Percentiles rank a stretch among this genome's conserved stretches.
phyloP scores from a whole-genome alignment of 2,329 filamentous ascomycete species.

The Beauveria caledonica region DNA sequence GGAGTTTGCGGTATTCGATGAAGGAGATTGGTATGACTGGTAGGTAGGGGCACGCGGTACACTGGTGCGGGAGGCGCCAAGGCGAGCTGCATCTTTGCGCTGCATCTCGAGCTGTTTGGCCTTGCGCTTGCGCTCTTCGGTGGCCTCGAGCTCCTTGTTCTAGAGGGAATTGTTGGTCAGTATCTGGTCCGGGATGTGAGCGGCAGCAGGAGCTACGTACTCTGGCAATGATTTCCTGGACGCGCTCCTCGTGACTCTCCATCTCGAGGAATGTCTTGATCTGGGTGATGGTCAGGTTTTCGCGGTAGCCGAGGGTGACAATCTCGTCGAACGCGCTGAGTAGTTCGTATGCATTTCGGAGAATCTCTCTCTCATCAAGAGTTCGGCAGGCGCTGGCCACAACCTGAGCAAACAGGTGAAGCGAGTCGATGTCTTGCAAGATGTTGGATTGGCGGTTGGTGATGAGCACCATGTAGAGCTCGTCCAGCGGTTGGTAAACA shows the following conservation, averaged over 20 bases:
- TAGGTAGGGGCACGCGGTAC: slow-evolving; percentile 72
- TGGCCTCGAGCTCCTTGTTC: slow-evolving; percentile 98
- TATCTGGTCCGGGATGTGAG: neutral
- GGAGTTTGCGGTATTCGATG: slow-evolving; percentile 66
- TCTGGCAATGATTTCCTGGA: slow-evolving; percentile 93
- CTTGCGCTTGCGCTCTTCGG: slow-evolving; percentile 95
- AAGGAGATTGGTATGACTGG: slow-evolving; percentile 78
- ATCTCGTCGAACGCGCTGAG: slow-evolving; percentile 96
- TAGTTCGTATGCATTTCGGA: slow-evolving; percentile 91
- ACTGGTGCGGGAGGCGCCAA: slow-evolving; percentile 58
- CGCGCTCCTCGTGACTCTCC: slow-evolving; percentile 98
- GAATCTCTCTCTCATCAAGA: slow-evolving; percentile 89
- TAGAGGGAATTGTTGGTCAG: slow-evolving; percentile 31
- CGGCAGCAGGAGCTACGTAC: slow-evolving; percentile 37
- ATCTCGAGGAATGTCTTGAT: slow-evolving; percentile 99
- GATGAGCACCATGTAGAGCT: slow-evolving; percentile 99
- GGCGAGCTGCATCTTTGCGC: slow-evolving; percentile 87
- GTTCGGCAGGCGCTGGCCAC: slow-evolving; percentile 95
- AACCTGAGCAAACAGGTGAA: slow-evolving; percentile 96
- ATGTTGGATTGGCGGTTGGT: slow-evolving; percentile 99
- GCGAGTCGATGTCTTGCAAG: slow-evolving; percentile 95
- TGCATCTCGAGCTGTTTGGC: slow-evolving; percentile 99
- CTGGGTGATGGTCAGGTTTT: slow-evolving; percentile 92
- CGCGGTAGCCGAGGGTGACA: slow-evolving; percentile 88
- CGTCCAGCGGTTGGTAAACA: slow-evolving; percentile 96